A percentile compares a stretch with the other conserved stretches of the same genome.
Evolutionary conservation across 108 stramenopile genomes (phyloP).

Genomic region (Stephanodiscus minutulus): DNA sequence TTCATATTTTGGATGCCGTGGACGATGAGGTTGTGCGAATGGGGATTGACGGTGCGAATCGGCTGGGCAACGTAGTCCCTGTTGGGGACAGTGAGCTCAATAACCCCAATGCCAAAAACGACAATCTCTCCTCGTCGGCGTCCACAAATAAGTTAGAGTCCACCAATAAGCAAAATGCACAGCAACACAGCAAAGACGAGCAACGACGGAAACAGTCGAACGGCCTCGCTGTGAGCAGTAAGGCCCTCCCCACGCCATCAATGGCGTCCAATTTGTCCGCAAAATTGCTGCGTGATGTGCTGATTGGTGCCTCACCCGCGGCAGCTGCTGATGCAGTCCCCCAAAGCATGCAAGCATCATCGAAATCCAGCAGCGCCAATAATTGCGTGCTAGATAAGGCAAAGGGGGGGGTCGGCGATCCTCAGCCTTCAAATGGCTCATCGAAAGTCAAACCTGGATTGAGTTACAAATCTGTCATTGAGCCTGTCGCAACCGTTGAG

Average conservation of each 20-base stretch:
- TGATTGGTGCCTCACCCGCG: slow-evolving; percentile 16
- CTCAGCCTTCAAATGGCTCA: slow-evolving; percentile 17
- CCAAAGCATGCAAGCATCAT: neutral
- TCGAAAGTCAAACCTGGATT: slow-evolving; percentile 44
- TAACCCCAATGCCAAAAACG: slow-evolving; percentile 3
- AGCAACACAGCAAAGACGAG: slow-evolving; percentile 11
- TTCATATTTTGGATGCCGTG: slow-evolving; percentile 61
- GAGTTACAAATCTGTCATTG: slow-evolving; percentile 53
- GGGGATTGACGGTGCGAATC: slow-evolving; percentile 12
- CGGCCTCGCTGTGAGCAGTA: neutral
- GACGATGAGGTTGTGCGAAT: slow-evolving; percentile 54
- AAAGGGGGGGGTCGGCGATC: slow-evolving; percentile 1
- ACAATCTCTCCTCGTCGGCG: slow-evolving; percentile 20
- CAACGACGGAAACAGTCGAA: slow-evolving; percentile 33
- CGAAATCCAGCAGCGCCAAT: slow-evolving; percentile 1
- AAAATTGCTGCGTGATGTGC: slow-evolving; percentile 36
- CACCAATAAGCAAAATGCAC: neutral
- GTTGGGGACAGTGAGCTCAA: slow-evolving; percentile 1
- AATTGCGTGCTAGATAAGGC: slow-evolving; percentile 9
- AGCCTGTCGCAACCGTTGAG: slow-evolving; percentile 20
- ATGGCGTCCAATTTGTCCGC: slow-evolving; percentile 16
- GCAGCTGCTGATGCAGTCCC: neutral
- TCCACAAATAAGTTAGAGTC: slow-evolving; percentile 3
- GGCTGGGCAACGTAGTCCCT: neutral
- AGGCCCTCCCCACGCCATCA: slow-evolving; percentile 1